Evolutionary conservation across 1,139 yeast genomes (phyloP).

Genomic region (Saccharomyces hybrid): DNA sequence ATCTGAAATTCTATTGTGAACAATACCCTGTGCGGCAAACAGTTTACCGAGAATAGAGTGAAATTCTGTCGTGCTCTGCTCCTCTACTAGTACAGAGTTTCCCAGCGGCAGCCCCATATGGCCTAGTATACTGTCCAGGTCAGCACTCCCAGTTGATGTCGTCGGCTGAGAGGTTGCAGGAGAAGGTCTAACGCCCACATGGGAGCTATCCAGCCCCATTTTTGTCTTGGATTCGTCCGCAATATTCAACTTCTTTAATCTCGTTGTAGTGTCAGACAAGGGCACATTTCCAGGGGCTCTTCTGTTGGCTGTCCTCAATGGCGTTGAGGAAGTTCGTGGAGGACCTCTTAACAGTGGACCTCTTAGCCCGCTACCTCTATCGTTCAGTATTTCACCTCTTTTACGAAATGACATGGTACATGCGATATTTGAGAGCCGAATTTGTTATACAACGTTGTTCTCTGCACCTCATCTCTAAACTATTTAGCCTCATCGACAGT

Average conservation of each 20-base stretch:
- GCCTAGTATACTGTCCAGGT: slow-evolving; percentile 63
- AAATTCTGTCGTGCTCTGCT: slow-evolving; percentile 85
- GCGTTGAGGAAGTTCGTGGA: slow-evolving; percentile 3
- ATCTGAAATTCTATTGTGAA: slow-evolving; percentile 50
- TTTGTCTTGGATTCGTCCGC: neutral
- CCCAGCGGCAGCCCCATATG: slow-evolving; percentile 89
- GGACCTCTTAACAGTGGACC: slow-evolving; percentile 10
- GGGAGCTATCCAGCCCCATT: slow-evolving; percentile 18
- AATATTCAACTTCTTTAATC: neutral
- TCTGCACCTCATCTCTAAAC: neutral
- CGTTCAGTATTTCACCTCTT: slow-evolving; percentile 49
- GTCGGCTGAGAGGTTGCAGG: slow-evolving; percentile 66
- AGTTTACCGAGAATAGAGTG: slow-evolving; percentile 62
- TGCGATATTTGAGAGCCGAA: neutral
- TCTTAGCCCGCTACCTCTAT: slow-evolving; percentile 22
- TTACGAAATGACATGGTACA: slow-evolving; percentile 59
- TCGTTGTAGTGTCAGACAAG: neutral
- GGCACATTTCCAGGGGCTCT: neutral
- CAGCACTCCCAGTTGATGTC: slow-evolving; percentile 68
- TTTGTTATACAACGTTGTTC: neutral
- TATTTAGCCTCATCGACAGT: neutral
- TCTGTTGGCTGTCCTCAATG: slow-evolving; percentile 5
- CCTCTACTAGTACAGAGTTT: slow-evolving; percentile 61
- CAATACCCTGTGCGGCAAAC: slow-evolving; percentile 72
- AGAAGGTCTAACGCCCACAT: slow-evolving; percentile 69